phyloP scores from a whole-genome alignment of 2,329 filamentous ascomycete species.

The Coniochaeta sp. region DNA sequence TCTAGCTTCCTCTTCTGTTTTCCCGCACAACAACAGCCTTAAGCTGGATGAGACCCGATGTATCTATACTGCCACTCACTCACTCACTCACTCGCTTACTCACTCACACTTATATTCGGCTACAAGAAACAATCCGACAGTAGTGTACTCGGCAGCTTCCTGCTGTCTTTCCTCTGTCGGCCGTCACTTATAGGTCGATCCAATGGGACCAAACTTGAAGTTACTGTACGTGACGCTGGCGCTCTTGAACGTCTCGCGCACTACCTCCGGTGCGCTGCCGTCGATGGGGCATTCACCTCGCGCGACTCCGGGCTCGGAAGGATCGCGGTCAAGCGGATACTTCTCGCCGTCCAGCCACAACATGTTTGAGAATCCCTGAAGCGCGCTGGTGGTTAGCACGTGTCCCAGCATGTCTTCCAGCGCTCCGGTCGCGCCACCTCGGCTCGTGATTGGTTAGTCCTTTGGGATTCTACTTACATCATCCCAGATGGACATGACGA shows the following conservation, averaged over 20 bases:
- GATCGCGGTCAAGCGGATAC: conserved; percentile 36
- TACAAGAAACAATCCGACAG: not conserved
- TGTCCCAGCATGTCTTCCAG: not conserved
- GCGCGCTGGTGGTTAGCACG: not conserved
- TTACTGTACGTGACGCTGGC: conserved; percentile 19
- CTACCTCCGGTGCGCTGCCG: conserved; percentile 38
- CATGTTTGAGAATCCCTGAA: conserved; percentile 45
- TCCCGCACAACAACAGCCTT: too few relatives aligned
- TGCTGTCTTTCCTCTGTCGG: not conserved
- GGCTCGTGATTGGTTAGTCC: too few relatives aligned
- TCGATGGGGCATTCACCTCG: conserved; percentile 40
- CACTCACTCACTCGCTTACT: too few relatives aligned
- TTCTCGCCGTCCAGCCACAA: conserved; percentile 56
- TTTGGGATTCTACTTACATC: conserved; percentile 20
- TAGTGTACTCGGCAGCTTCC: not conserved
- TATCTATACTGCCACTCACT: too few relatives aligned
- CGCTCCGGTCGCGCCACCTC: not conserved
- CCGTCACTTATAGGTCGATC: conserved; percentile 25
- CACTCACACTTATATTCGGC: not conserved
- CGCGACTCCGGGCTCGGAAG: conserved; percentile 32
- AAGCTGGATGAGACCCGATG: too few relatives aligned
- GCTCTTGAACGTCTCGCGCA: conserved; percentile 22
- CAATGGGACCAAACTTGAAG: conserved; percentile 38
- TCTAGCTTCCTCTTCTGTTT: too few relatives aligned
- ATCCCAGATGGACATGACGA: conserved; percentile 53